Base-by-base conservation (phyloP, 2,329 filamentous ascomycete genomes). In the Fusarium sp. region DNA sequence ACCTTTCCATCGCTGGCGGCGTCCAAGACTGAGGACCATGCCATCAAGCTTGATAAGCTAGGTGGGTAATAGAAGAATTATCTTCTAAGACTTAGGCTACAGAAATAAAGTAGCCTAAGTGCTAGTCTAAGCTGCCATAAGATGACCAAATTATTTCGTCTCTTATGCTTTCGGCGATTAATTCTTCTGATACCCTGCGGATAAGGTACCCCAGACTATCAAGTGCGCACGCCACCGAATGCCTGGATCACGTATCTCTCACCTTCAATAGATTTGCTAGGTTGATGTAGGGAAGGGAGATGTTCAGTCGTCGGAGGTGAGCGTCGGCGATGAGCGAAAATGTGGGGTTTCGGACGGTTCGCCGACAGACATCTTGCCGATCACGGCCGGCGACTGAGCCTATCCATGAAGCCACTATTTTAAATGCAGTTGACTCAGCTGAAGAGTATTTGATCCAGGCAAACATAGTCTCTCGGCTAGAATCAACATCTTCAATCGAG, bases 251-350 rank as follows among this genome's bases (percentile, higher is more conserved):
- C 57, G 59, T 61, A 60, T 61, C 30, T 27, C 34, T 49, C 16
- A 27, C 7, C 46, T 16, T 24, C 16, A 13, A 12, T 3, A 27
- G 13, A 9, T 38, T 38, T 44, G 48, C 9, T 38, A 58, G 45
- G 30, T 49, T 49, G 43, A 62, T 53, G 32, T 32, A 32, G 30
- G 30, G 43, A 27, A 44, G 22, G 16, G 4, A 24, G 25, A 10
- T 32, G 44, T 12, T 16, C 45, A 38, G 40, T 25, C 18, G 10
- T 68, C 67, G 64, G 69, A 58, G 56, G 63, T 72, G 66, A 63
- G 69, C 69, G 70, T 68, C 69, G 66, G 69, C 29, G 69, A 27
- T 72, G 69, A 72, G 70, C 69, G 69, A 67, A 62, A 65, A 9
- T 48, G 65, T 55, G 65, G 57, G 43, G 52, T 49, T 45, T 58